A percentile compares a stretch with the other conserved stretches of the same genome.
Evolutionary conservation across 306 rosid genomes (phyloP).

Genomic region (Glycine soja): DNA sequence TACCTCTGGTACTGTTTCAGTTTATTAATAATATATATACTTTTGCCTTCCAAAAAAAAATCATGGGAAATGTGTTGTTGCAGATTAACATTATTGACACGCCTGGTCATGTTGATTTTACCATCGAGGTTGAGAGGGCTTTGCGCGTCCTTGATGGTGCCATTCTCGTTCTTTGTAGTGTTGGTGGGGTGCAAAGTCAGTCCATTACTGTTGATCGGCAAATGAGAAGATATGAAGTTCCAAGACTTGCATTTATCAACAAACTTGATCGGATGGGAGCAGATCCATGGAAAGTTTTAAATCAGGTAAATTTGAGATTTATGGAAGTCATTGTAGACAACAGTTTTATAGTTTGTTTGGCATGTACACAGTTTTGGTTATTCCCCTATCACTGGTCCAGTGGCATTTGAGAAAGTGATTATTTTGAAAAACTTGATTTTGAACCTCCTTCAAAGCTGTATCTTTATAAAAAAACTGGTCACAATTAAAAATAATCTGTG

Average conservation of each 20-base stretch:
- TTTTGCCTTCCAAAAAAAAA: too few species aligned
- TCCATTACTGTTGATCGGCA: constrained; percentile 98
- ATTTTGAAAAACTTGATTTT: constrained; percentile 12
- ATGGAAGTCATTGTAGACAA: constrained; percentile 23
- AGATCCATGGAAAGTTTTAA: constrained; percentile 97
- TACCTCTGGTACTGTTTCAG: too few species aligned
- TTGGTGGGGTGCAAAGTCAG: constrained; percentile 99
- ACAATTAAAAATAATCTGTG: neutral
- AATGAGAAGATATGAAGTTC: constrained; percentile 97
- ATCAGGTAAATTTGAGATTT: constrained; percentile 69
- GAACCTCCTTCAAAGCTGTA: constrained; percentile 15
- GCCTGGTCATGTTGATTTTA: constrained; percentile 98
- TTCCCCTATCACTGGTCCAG: neutral
- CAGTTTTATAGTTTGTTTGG: constrained; percentile 25
- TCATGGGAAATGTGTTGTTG: constrained; percentile 47
- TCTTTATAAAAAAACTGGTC: neutral
- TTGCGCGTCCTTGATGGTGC: constrained; percentile 99
- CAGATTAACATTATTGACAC: constrained; percentile 98
- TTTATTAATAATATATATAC: too few species aligned
- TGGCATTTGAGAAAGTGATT: constrained; percentile 11
- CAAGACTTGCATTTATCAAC: constrained; percentile 93
- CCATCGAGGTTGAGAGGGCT: constrained; percentile 99
- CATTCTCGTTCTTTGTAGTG: constrained; percentile 96
- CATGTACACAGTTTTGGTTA: constrained; percentile 28
- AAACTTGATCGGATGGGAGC: constrained; percentile 99